Conservation (phyloP, 108 stramenopile genomes). For the Nannochloropsis salina region DNA sequence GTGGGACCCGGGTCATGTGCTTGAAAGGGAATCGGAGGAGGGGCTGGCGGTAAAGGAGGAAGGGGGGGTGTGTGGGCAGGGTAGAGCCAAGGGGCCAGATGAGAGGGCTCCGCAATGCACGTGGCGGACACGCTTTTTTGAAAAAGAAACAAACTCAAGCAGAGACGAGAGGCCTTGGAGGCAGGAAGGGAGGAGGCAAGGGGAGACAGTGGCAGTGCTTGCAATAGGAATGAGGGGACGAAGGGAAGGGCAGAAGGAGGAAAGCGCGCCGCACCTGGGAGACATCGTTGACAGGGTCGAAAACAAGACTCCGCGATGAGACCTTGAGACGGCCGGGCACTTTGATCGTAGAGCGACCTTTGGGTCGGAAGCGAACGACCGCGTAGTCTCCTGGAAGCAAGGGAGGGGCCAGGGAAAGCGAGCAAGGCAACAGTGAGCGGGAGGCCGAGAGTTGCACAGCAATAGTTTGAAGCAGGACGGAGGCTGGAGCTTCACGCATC, state of each 20-base stretch:
- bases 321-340: constrained; percentile 55
- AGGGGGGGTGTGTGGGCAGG: no score
- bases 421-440: constrained; percentile 29
- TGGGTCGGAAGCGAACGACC: background rate
- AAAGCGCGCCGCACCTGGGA: background rate
- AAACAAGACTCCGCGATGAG: constrained; percentile 54
- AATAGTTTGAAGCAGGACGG: no score
- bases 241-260: background rate
- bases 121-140: no score
- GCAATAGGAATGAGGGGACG: background rate
- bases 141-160: no score
- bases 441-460: no score
- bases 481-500: no score
- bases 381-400: background rate
- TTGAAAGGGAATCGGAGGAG: constrained; percentile 17
- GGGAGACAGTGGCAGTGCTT: background rate
- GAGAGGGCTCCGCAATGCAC: no score
- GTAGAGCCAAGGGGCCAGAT: no score
- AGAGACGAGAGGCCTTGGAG: background rate
- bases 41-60: background rate
- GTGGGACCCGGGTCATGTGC: constrained; percentile 2
- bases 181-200: background rate
- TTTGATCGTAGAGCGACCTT: constrained; percentile 29
- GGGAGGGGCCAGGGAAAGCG: background rate
- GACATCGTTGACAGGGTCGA: constrained; percentile 51